phyloP scores from a whole-genome alignment of 164 flowering plant species.

The Tinospora cordifolia region DNA sequence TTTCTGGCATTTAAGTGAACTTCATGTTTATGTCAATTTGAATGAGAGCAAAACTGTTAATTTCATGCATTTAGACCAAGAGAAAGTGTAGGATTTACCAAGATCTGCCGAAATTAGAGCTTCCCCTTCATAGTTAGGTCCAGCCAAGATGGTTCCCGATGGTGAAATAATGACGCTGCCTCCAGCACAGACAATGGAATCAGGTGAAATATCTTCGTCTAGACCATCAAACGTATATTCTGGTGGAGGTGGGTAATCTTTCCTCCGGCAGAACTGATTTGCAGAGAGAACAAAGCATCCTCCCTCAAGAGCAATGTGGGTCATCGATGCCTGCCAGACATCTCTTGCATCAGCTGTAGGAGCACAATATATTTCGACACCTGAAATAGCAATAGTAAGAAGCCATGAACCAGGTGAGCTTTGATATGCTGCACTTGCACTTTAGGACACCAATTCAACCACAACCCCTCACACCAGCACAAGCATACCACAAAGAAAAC shows the following conservation, averaged over 20 bases:
- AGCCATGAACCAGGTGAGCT: conserved; percentile 1
- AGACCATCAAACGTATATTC: conserved; percentile 51
- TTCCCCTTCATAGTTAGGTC: conserved; percentile 69
- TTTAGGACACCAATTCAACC: not conserved
- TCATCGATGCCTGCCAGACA: conserved; percentile 82
- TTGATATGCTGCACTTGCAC: not conserved
- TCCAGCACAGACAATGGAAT: conserved; percentile 83
- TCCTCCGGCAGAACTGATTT: conserved; percentile 77
- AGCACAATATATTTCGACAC: conserved; percentile 93
- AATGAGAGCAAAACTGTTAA: not conserved
- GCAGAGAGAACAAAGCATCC: conserved; percentile 88
- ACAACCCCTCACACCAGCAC: too few species aligned
- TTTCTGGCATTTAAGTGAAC: not conserved
- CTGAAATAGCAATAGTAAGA: conserved; percentile 28
- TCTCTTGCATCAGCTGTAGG: conserved; percentile 90
- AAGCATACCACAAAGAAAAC: too few species aligned
- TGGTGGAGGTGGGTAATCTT: conserved; percentile 86
- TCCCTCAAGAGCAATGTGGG: conserved; percentile 86
- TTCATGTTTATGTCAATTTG: not conserved
- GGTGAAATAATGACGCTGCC: conserved; percentile 79
- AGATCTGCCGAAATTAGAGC: conserved; percentile 58
- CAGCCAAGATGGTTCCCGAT: conserved; percentile 55
- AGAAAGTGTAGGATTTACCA: conserved; percentile 37
- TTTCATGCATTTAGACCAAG: conserved; percentile 22
- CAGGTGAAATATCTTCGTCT: conserved; percentile 60